Base-by-base conservation (phyloP, 164 flowering plant species). In the Vitis vinifera region DNA sequence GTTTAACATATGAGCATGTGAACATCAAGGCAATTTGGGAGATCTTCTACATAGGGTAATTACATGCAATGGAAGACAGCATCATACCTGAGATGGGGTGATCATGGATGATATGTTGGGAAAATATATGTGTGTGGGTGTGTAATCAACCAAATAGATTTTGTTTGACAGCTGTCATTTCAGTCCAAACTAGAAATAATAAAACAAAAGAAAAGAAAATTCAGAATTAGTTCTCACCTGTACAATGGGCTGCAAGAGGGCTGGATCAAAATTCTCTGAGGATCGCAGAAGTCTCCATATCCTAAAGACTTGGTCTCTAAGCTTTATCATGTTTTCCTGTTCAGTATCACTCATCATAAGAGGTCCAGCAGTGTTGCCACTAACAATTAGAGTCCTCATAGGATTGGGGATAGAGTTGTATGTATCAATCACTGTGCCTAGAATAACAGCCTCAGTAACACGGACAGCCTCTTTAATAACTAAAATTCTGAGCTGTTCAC, bases 381-480 rank as follows among this genome's bases (percentile, higher is more conserved):
- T 89, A 67, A 77, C 69, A 11, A 87, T 17, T 59, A 91, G 63
- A 61, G 75, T 65, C 74, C 81, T 84, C 84, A 90, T 10, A 68
- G 73, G 60, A 59, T 65, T 69, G 14, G 97, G 96, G 23, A 86
- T 52, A 47, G 78, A 81, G 49, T 86, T 87, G 84, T 85, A 90
- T 16, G 92, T 78, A 73, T 95, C 98, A 63, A 88, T 65, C 64
- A 81, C 70, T 30, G 93, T 58, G 65, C 92, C 90, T 11, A 93
- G 51, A 50, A 80, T 63, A 71, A 90, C 65, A 79, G 97, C 97
- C 84, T 95, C 99, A 53, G 89, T 82, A 17, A 92, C 96, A 58
- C 92, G 87, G 15, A 90, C 74, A 66, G 99, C 83, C 79, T 95
- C 99, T 74, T 89, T 91, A 29, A 83, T 83, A 15, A 93, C 97